Conservation (phyloP, 306 rosid species). For the barrel medic (Medicago truncatula) region DNA sequence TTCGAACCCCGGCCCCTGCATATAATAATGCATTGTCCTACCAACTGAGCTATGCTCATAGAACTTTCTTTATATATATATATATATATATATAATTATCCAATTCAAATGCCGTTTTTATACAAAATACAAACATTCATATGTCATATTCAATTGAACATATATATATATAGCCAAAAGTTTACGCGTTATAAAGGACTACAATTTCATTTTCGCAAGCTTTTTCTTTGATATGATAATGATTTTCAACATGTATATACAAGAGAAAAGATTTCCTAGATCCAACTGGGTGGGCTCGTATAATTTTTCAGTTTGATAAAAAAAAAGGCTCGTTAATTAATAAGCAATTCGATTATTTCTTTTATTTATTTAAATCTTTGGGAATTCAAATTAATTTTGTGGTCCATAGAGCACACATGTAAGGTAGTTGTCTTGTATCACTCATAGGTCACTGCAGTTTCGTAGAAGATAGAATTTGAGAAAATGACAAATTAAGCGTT, state of each 20-base stretch:
- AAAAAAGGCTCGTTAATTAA: background rate
- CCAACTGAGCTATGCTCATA: too few species aligned
- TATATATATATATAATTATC: too few species aligned
- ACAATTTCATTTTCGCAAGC: background rate
- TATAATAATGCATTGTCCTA: too few species aligned
- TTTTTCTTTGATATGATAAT: background rate
- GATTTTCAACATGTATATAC: background rate
- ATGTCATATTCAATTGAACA: background rate
- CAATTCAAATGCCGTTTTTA: too few species aligned
- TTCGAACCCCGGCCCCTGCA: too few species aligned
- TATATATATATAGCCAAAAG: background rate
- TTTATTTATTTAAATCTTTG: background rate
- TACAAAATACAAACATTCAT: too few species aligned
- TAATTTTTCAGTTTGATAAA: too few species aligned
- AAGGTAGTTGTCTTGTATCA: background rate
- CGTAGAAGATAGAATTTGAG: slow-evolving; percentile 15
- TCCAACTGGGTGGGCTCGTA: background rate
- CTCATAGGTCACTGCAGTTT: slow-evolving; percentile 11
- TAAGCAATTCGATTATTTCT: background rate
- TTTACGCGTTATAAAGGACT: background rate
- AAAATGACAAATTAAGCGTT: slow-evolving; percentile 6
- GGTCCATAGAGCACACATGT: slow-evolving; percentile 6
- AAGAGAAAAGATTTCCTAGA: background rate
- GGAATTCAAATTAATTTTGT: background rate
- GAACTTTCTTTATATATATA: too few species aligned